Evolutionary conservation across 108 stramenopile genomes (phyloP), one percentile per base, ranked within the genome.

Genomic region (Cyclotella choctawhatcheeana): DNA sequence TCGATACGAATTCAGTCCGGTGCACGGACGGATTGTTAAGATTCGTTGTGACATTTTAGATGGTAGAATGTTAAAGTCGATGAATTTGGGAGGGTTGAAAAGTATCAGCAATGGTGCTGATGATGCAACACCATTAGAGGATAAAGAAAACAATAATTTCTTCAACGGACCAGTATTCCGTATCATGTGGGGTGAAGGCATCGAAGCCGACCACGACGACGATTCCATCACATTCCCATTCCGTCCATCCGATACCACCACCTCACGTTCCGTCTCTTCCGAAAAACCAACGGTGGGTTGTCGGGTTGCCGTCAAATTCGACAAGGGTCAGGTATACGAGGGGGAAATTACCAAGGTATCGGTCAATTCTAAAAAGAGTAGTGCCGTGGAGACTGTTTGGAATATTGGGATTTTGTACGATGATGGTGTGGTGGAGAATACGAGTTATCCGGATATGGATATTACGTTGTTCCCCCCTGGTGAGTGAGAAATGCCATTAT

Each of bases 31-130:
- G 17, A 58, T 89, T 14, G 66, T 94, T 10, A 91, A 89, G 58
- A 35, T 94, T 63, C 82, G 93, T 16, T 94, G 93, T 58, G 77
- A 91, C 47, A 90, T 94, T 27, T 59, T 94, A 32, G 90, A 94
- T 64, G 92, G 92, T 12, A 54, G 47, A n/a, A 67, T 45, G 32
- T 22, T 80, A 2, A 50, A 69, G 27, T 50, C 54, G 31, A 45
- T 70, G 18, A 64, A 44, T 70, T 29, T 60, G 74, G 18, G 50
- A 84, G 16, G n/a, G 24, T 20, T 54, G 37, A 31, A 69, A 51
- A 13, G 27, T 24, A 20, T 1, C 10, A 55, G 31, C 52, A 51
- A 48, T 6, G 70, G 43, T 33, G 20, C 21, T 20, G 16, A 52
- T 48, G 17, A n/a, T n/a, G n/a, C n/a, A n/a, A n/a, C n/a, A n/a